A percentile compares a stretch with the other conserved stretches of the same genome.
These are phyloP conservation scores for Fraxinus pennsylvanica DNA, from an alignment of 257 asterid species.

Conservation along the genomic window DNA sequence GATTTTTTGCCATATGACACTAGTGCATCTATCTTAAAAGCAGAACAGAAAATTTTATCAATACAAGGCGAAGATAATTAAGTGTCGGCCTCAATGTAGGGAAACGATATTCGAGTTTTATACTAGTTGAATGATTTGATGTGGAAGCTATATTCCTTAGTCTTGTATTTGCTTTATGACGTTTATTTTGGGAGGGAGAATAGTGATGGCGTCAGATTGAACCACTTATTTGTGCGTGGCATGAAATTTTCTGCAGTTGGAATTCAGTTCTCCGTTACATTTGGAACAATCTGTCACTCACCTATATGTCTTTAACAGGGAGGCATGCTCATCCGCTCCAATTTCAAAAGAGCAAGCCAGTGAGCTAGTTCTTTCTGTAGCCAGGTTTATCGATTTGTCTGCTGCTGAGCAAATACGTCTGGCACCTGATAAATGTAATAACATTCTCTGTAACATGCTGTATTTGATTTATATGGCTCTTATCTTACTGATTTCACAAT, in stretches of 20 bases:
- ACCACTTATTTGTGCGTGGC: neutral
- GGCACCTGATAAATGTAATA: constrained; percentile 84
- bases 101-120: neutral
- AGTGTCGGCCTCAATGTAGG: neutral
- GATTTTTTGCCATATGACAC: neutral
- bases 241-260: neutral
- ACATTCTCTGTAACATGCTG: constrained; percentile 11
- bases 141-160: neutral
- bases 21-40: neutral
- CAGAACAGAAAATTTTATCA: neutral
- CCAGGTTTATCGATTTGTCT: constrained; percentile 71
- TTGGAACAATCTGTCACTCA: neutral
- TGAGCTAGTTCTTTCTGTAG: constrained; percentile 52
- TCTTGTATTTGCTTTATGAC: neutral
- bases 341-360: constrained; percentile 57
- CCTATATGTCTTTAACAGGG: constrained; percentile 48
- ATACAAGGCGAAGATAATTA: neutral
- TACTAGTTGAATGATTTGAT: neutral
- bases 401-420: constrained; percentile 70
- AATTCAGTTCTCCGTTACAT: neutral
- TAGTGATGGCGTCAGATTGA: neutral
- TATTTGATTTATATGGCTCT: constrained; percentile 13
- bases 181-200: neutral
- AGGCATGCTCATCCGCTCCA: constrained; percentile 60
- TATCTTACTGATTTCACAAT: constrained; percentile 26